These are phyloP conservation scores for Neonectria magnoliae DNA, from an alignment of 2,329 filamentous ascomycete genomes.

Conservation along the genomic window DNA sequence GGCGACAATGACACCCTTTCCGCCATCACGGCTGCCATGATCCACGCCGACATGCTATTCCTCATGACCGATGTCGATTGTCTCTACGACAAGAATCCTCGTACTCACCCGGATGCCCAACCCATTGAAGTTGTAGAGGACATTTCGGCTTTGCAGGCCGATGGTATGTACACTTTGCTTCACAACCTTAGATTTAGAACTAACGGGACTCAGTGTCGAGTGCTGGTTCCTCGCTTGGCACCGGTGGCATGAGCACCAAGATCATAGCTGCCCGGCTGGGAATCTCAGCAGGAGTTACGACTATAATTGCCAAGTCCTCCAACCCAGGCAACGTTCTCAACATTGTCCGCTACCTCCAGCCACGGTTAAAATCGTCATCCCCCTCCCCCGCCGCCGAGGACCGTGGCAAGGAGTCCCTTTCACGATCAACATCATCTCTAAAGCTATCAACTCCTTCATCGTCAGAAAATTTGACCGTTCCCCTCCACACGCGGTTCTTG, in stretches of 20 bases:
- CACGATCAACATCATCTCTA: slow-evolving; percentile 56
- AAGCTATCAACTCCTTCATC: slow-evolving; percentile 45
- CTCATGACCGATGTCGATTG: slow-evolving; percentile 99
- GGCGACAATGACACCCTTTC: slow-evolving; percentile 98
- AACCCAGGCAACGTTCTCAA: slow-evolving; percentile 90
- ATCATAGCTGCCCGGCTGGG: slow-evolving; percentile 92
- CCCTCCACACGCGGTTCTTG: slow-evolving; percentile 92
- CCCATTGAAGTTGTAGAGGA: slow-evolving; percentile 94
- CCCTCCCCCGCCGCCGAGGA: slow-evolving; percentile 39
- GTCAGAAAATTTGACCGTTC: slow-evolving; percentile 47
- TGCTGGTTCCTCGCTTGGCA: slow-evolving; percentile 87
- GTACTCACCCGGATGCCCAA: slow-evolving; percentile 83
- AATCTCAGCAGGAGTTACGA: slow-evolving; percentile 93
- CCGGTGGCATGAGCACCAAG: slow-evolving; percentile 97
- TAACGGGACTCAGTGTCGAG: slow-evolving; percentile 73
- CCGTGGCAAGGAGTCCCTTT: slow-evolving; percentile 48
- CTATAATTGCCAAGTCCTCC: slow-evolving; percentile 93
- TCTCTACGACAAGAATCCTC: slow-evolving; percentile 94
- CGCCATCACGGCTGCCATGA: slow-evolving; percentile 96
- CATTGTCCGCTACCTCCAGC: slow-evolving; percentile 75
- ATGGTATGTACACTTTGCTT: slow-evolving; percentile 62
- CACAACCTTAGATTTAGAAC: neutral
- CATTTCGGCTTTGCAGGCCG: slow-evolving; percentile 82
- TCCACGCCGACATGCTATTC: slow-evolving; percentile 95
- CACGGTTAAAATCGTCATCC: slow-evolving; percentile 24